Evolutionary conservation across 1,284 basidiomycete genomes (phyloP), one percentile per base, ranked within the genome.

Genomic region (Heliocybe sulcata): DNA sequence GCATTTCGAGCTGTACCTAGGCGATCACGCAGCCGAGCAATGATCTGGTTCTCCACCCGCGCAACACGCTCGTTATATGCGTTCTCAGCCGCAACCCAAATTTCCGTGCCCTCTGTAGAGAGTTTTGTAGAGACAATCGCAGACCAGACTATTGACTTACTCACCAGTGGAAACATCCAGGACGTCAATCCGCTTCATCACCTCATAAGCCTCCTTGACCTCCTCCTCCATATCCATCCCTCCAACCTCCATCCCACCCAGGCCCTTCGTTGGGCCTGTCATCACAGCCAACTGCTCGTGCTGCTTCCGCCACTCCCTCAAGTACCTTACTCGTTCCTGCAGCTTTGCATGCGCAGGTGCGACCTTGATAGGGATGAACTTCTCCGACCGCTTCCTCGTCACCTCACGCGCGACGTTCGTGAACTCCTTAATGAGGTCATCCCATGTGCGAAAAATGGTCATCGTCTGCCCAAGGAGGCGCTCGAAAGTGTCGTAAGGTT

Each of bases 1-100:
- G 97, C 96, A 65, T 97, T 98, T 52, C 93, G 80, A 25, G 96
- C 95, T 10, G 93, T 96, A n/a, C 92, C 97, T 20, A 99, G 80
- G 56, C 93, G 79, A 69, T 98, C 94, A 33, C 95, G 81, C 53
- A 99, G 72, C 23, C 92, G 80, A 4, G 95, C 92, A 68, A 99
- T 99, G 67, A 99, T 98, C 68, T 96, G 95, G 72, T 97, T 98
- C 74, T 99, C 97, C 35, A 99, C 97, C 10, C 95, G 81, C 0
- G 96, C 90, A 6, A 99, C 94, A 14, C 95, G 88, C 69, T 98
- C 96, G 64, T 98, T 98, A 75, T 99, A 99, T 19, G 94, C 92
- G 56, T 90, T 92, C 72, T 99, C 97, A 2, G 95, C 96, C 0
- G 93, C 85, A 19, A 95, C 89, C 94, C 96, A 98, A 56, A 98